phyloP scores from a whole-genome alignment of 768 basidiomycete species.

The Tulasnella sp. region DNA sequence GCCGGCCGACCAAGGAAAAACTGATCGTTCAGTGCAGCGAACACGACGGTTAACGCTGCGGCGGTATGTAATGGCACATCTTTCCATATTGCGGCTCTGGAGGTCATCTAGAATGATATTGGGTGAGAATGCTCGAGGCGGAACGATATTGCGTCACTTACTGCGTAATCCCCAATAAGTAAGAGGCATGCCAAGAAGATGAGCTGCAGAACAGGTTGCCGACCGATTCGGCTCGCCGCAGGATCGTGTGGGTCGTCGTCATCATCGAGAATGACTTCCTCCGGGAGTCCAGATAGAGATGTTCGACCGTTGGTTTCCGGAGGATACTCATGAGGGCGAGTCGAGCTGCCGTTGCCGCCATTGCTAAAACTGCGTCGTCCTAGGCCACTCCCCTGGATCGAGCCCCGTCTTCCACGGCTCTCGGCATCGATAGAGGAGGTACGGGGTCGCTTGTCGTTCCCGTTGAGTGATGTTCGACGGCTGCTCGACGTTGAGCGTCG shows the following conservation, averaged over 20 bases:
- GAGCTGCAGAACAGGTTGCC: background rate
- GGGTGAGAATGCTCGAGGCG: background rate
- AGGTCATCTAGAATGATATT: background rate
- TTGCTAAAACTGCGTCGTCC: background rate
- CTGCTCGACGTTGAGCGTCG: background rate
- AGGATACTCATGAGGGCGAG: background rate
- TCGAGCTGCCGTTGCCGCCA: background rate
- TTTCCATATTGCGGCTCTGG: background rate
- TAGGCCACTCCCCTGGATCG: background rate
- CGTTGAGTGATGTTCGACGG: background rate
- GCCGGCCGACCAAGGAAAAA: background rate
- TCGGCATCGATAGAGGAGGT: background rate
- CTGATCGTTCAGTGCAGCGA: background rate
- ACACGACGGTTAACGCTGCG: background rate
- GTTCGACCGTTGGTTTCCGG: background rate
- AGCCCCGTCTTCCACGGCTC: background rate
- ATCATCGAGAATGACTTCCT: background rate
- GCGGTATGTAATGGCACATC: background rate
- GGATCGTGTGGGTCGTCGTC: background rate
- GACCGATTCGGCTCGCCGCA: background rate
- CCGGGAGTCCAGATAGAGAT: background rate
- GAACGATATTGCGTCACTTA: background rate
- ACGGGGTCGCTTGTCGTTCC: background rate
- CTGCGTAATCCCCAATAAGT: background rate
- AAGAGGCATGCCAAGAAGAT: background rate